Evolutionary conservation across 441 rosid species (phyloP), one percentile per base, ranked within the genome.

Genomic region (Erodium texanum): DNA sequence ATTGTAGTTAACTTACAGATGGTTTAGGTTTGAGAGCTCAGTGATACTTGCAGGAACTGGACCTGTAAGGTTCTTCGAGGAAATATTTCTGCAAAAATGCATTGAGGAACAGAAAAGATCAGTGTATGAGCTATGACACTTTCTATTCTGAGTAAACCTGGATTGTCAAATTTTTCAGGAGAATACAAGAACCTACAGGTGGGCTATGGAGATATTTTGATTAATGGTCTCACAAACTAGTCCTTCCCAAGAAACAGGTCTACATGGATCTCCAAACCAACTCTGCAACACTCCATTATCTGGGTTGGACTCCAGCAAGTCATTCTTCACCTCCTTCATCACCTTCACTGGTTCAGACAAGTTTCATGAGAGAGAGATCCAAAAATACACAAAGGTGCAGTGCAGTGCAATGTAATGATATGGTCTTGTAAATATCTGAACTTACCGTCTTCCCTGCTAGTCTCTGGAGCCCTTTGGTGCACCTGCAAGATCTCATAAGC

Each of bases 191-290:
- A 85, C 91, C 73, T 80, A 88, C 94, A 86, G 69, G 70, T 62
- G 71, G 24, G 81, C 80, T 77, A 88, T 79, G 66, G 64, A 70
- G 43, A 68, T 50, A 72, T 73, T 71, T 8, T 81, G 82, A 66
- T 72, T 71, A 43, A 38, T 61, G 56, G 45, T 7, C 41, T 69
- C 65, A 74, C 94, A 88, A 59, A 29, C 65, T 75, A 88, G 73
- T 62, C 86, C 91, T 67, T 73, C 50, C 94, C 94, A 85, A 9
- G 75, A 59, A 68, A 59, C 38, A 20, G 87, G 89, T 67, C 74
- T 78, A 50, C 94, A 88, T 22, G 94, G 94, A 69, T 88, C 89
- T 14, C 94, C 94, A 24, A 82, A 83, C 91, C 94, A 88, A 71
- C 67, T 73, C 27, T 76, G 76, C 75, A 81, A 69, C 69, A 74